A percentile compares a stretch with the other conserved stretches of the same genome.
These are phyloP conservation scores for Russula lepida DNA, from an alignment of 768 basidiomycete genomes.

Conservation along the genomic window DNA sequence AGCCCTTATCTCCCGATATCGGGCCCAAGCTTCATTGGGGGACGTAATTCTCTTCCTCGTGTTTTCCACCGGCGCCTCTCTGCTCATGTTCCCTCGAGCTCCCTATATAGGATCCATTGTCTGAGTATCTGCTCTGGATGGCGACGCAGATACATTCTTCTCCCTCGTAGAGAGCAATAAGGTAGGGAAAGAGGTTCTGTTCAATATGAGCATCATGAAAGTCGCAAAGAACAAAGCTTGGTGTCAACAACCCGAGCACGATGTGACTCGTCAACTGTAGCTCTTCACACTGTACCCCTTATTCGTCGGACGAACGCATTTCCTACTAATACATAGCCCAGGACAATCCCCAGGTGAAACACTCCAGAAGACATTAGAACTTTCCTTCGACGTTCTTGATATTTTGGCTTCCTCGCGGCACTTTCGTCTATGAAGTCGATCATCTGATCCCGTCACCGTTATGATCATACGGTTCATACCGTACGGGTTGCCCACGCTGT, in stretches of 20 bases:
- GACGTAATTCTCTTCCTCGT: too few species aligned
- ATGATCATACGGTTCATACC: not conserved
- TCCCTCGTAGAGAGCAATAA: not conserved
- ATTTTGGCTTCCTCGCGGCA: not conserved
- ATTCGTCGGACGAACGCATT: not conserved
- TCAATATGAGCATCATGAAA: not conserved
- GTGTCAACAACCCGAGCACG: not conserved
- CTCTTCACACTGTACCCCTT: too few species aligned
- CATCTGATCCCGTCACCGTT: constrained; percentile 1
- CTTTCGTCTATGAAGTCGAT: not conserved
- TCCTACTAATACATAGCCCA: not conserved
- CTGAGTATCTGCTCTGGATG: not conserved
- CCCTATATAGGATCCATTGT: too few species aligned
- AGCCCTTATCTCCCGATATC: too few species aligned
- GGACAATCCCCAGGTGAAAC: too few species aligned
- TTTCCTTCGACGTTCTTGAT: not conserved
- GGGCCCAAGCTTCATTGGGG: too few species aligned
- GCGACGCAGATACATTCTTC: not conserved
- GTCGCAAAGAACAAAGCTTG: not conserved
- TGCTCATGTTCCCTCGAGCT: not conserved
- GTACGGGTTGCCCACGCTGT: too few species aligned
- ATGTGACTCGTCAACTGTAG: not conserved
- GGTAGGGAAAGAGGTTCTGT: not conserved
- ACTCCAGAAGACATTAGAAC: too few species aligned
- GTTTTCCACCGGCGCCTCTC: not conserved